Evolutionary conservation across 768 basidiomycete genomes (phyloP).

Genomic region (Podaxis mareebaensis): DNA sequence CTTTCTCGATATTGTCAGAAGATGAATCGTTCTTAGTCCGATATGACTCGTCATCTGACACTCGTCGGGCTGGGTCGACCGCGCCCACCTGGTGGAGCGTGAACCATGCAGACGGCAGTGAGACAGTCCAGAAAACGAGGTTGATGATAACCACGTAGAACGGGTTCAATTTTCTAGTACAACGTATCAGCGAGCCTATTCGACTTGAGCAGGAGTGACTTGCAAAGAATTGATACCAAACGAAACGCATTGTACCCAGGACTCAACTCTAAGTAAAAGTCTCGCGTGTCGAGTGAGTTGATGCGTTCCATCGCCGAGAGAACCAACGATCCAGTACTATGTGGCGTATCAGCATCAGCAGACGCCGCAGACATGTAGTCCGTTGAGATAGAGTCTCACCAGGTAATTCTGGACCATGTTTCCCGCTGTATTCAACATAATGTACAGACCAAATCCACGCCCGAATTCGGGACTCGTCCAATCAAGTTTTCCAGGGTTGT

Average conservation of each 20-base stretch:
- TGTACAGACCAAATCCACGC: conserved; percentile 18
- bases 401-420: conserved; percentile 23
- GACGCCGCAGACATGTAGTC: not conserved
- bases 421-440: conserved; percentile 21
- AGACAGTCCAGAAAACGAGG: not conserved
- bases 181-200: not conserved
- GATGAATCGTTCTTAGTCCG: not conserved
- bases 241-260: conserved; percentile 22
- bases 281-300: conserved; percentile 23
- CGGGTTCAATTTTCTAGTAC: not conserved
- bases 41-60: not conserved
- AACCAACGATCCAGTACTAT: not conserved
- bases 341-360: not conserved
- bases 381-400: conserved; percentile 5
- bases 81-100: not conserved
- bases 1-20: not conserved
- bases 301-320: not conserved
- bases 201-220: not conserved
- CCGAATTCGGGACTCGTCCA: not conserved
- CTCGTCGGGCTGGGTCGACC: not conserved
- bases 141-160: conserved; percentile 2
- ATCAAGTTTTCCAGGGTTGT: not conserved
- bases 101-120: not conserved
- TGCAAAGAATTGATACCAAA: conserved; percentile 8
- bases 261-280: conserved; percentile 20